Conservation (phyloP, 768 basidiomycete genomes). For the Kwoniella dendrophila region DNA sequence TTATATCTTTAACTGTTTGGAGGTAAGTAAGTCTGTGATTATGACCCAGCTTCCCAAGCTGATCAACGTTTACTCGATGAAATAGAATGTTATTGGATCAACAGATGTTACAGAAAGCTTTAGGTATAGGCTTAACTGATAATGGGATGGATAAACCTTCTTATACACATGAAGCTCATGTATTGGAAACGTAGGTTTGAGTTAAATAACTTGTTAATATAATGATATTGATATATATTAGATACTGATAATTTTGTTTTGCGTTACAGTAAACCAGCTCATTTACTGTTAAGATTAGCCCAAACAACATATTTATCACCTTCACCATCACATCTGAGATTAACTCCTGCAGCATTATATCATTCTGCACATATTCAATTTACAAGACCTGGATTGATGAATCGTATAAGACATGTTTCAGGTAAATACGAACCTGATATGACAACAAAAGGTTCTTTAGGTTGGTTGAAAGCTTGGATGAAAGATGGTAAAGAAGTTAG, state of each 20-base stretch:
- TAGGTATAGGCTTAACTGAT: constrained; percentile 23
- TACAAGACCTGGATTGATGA: constrained; percentile 39
- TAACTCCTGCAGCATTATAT: constrained; percentile 42
- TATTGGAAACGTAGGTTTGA: constrained; percentile 27
- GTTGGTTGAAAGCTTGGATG: constrained; percentile 43
- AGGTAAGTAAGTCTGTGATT: constrained; percentile 28
- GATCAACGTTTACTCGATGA: background rate
- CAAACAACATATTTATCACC: constrained; percentile 18
- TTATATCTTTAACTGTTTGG: constrained; percentile 40
- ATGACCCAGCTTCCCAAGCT: too few species aligned
- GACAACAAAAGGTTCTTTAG: constrained; percentile 28
- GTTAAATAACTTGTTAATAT: background rate
- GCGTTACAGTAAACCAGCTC: constrained; percentile 23
- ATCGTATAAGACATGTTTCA: constrained; percentile 38
- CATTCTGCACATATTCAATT: constrained; percentile 43
- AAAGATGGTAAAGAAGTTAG: constrained; percentile 31
- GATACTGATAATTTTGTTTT: background rate
- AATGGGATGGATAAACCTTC: constrained; percentile 21
- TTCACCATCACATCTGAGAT: constrained; percentile 29
- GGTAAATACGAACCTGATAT: constrained; percentile 45
- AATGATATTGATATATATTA: background rate
- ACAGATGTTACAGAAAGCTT: constrained; percentile 28
- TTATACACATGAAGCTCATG: constrained; percentile 21
- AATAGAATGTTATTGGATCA: constrained; percentile 33
- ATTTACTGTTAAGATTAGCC: constrained; percentile 23